These are phyloP conservation scores for Persicaria tinctoria DNA, from an alignment of 148 eudicot species.

Conservation along the genomic window DNA sequence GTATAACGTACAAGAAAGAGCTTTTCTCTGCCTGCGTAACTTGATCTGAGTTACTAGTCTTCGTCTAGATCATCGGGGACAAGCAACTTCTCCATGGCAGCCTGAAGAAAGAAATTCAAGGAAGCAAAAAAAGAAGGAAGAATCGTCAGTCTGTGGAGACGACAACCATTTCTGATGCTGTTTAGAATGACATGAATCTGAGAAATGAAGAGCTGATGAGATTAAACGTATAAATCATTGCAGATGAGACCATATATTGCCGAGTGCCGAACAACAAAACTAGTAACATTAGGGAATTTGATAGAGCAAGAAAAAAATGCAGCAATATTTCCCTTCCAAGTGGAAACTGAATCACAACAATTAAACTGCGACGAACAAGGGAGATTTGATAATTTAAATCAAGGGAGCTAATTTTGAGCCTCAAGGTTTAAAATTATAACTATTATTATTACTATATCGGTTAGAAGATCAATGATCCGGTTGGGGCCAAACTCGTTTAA, in stretches of 20 bases:
- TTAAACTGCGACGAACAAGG: no score
- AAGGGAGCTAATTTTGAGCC: no score
- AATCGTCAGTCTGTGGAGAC: neutral
- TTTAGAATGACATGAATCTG: neutral
- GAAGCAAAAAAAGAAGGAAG: neutral
- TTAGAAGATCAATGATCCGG: no score
- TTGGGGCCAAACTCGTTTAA: no score
- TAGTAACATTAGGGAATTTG: no score
- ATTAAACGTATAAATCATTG: neutral
- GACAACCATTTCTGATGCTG: neutral
- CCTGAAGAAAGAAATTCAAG: constrained; percentile 1
- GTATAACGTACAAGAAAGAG: neutral
- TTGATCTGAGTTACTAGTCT: neutral
- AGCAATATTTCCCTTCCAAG: no score
- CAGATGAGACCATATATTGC: neutral
- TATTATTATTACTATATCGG: no score
- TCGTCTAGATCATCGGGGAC: constrained; percentile 13
- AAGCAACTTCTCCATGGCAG: constrained; percentile 15
- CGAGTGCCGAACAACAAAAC: no score
- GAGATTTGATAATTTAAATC: no score
- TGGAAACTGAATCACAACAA: no score
- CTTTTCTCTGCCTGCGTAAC: neutral
- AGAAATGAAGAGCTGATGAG: neutral
- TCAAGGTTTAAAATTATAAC: no score
- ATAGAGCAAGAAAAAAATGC: no score